phyloP scores from a whole-genome alignment of 352 stramenopile species.

The Globisporangium spinosum region DNA sequence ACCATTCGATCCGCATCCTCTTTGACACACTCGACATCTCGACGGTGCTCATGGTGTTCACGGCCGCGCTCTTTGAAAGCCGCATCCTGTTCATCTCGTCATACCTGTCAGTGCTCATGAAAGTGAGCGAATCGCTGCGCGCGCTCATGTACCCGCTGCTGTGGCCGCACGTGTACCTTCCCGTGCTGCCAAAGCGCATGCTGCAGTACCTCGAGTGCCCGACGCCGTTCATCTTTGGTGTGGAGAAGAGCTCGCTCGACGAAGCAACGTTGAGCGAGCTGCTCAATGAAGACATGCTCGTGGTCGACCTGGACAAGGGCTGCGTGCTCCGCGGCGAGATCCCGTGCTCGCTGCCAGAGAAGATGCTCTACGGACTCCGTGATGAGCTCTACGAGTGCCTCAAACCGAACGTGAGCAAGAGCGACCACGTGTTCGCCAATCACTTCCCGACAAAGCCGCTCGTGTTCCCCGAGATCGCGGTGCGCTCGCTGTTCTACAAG shows the following conservation, averaged over 20 bases:
- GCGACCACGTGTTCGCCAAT: conserved; percentile 67
- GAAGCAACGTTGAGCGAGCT: conserved; percentile 44
- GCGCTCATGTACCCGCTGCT: conserved; percentile 82
- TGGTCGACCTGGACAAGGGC: conserved; percentile 74
- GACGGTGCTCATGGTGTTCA: conserved; percentile 75
- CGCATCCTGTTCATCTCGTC: conserved; percentile 81
- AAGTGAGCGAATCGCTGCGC: conserved; percentile 70
- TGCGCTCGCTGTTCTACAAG: conserved; percentile 64
- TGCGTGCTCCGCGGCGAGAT: conserved; percentile 49
- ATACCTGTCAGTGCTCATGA: conserved; percentile 79
- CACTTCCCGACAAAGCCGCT: conserved; percentile 62
- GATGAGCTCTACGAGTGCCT: conserved; percentile 61
- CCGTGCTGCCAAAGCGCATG: conserved; percentile 72
- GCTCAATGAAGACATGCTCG: conserved; percentile 58
- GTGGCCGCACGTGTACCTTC: conserved; percentile 87
- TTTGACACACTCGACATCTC: conserved; percentile 80
- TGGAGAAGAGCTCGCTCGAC: conserved; percentile 59
- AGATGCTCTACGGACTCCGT: conserved; percentile 41
- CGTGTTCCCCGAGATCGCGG: conserved; percentile 67
- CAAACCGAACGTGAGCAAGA: conserved; percentile 67
- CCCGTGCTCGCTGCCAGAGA: conserved; percentile 43
- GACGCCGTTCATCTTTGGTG: conserved; percentile 84
- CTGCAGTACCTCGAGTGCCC: conserved; percentile 84
- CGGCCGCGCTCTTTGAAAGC: conserved; percentile 71
- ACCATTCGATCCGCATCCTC: conserved; percentile 72